phyloP scores from a whole-genome alignment of 768 basidiomycete species.

The Botryobasidium botryosum region DNA sequence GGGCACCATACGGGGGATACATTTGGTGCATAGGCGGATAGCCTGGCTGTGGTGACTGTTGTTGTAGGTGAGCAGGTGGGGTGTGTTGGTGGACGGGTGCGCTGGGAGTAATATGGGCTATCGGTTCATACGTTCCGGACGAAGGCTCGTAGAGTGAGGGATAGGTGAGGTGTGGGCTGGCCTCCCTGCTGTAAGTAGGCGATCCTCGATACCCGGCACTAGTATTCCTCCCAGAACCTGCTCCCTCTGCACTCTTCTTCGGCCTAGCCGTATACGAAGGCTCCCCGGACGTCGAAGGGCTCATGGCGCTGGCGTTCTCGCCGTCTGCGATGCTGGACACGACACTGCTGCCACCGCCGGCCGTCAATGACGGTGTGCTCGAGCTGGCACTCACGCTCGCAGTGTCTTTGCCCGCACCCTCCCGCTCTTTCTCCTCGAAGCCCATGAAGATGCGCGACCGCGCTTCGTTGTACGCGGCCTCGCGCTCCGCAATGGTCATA shows the following conservation, averaged over 20 bases:
- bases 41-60: background rate
- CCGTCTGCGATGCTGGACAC: constrained; percentile 35
- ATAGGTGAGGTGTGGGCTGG: constrained; percentile 55
- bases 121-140: constrained; percentile 5
- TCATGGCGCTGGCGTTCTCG: constrained; percentile 37
- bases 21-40: background rate
- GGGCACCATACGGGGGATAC: background rate
- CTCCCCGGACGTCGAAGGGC: constrained; percentile 33
- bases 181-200: constrained; percentile 26
- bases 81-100: background rate
- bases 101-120: background rate
- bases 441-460: constrained; percentile 56
- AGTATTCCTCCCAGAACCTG: too few relatives aligned
- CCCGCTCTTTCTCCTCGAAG: constrained; percentile 7
- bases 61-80: background rate
- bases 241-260: too few relatives aligned
- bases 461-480: constrained; percentile 79
- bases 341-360: background rate
- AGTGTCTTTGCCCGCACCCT: constrained; percentile 11
- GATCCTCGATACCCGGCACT: constrained; percentile 45
- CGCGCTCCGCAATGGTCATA: constrained; percentile 70
- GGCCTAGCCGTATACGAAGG: constrained; percentile 50
- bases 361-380: background rate
- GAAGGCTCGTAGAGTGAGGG: constrained; percentile 53
- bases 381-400: constrained; percentile 34